These are phyloP conservation scores for Geotrichum klebahnii DNA, from an alignment of 1,139 yeast species.

Conservation along the genomic window DNA sequence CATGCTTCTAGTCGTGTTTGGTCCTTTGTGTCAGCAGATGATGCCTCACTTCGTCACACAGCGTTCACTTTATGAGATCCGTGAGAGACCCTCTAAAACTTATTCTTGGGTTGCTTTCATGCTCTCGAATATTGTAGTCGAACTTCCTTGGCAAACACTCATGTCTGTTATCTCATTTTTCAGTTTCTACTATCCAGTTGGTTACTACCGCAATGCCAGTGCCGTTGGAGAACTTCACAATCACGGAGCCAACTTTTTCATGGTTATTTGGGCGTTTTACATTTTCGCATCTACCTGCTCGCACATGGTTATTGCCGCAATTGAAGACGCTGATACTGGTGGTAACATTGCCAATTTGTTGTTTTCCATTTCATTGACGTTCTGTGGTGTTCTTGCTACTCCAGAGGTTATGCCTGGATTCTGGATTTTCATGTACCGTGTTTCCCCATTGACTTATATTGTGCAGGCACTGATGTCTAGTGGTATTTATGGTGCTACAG, in stretches of 20 bases:
- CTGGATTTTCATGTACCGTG: constrained; percentile 66
- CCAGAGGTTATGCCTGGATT: constrained; percentile 59
- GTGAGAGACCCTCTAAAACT: constrained; percentile 76
- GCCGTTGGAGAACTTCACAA: constrained; percentile 49
- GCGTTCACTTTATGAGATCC: constrained; percentile 79
- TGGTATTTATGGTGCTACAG: constrained; percentile 53
- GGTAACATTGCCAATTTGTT: constrained; percentile 62
- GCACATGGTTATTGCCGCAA: constrained; percentile 58
- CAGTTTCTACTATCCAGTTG: constrained; percentile 81
- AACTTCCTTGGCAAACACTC: constrained; percentile 68
- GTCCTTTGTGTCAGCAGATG: constrained; percentile 66
- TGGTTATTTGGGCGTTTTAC: constrained; percentile 52
- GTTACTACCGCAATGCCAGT: constrained; percentile 41
- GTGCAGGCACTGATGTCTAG: constrained; percentile 55
- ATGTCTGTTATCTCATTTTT: constrained; percentile 65
- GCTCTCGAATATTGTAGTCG: constrained; percentile 62
- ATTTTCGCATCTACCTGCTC: constrained; percentile 63
- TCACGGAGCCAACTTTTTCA: constrained; percentile 69
- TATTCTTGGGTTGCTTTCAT: constrained; percentile 62
- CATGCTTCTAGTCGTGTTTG: constrained; percentile 61
- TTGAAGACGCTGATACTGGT: constrained; percentile 67
- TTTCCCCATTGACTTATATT: constrained; percentile 65
- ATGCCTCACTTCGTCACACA: constrained; percentile 67
- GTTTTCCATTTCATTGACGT: constrained; percentile 64
- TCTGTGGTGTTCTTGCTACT: constrained; percentile 78